These are phyloP conservation scores for Colletotrichum cereale DNA, from an alignment of 2,329 filamentous ascomycete genomes.

Conservation along the genomic window DNA sequence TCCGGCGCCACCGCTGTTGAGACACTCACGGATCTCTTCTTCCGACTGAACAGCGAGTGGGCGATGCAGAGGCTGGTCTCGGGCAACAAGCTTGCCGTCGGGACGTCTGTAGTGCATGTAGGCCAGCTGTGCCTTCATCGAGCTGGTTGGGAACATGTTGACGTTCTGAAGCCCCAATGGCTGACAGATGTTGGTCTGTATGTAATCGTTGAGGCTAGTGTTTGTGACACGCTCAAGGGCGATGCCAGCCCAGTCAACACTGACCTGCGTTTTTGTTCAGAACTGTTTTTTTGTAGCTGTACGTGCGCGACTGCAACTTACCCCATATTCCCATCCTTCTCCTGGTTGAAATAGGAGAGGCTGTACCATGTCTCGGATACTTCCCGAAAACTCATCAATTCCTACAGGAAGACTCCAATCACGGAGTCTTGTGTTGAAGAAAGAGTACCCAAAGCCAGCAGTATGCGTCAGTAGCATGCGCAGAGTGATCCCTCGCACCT, in stretches of 20 bases:
- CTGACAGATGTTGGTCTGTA: slow-evolving; percentile 60
- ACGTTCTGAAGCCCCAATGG: slow-evolving; percentile 63
- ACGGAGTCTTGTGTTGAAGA: slow-evolving; percentile 63
- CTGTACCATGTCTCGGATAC: slow-evolving; percentile 62
- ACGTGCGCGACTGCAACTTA: slow-evolving; percentile 47
- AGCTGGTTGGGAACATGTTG: slow-evolving; percentile 67
- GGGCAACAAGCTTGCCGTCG: slow-evolving; percentile 54
- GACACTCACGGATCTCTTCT: slow-evolving; percentile 48
- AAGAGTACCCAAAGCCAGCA: slow-evolving; percentile 69
- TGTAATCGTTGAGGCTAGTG: slow-evolving; percentile 60
- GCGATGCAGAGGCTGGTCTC: slow-evolving; percentile 64
- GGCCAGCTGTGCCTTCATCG: slow-evolving; percentile 67
- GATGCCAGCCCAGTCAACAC: slow-evolving; percentile 67
- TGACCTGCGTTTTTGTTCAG: slow-evolving; percentile 51
- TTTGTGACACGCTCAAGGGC: slow-evolving; percentile 60
- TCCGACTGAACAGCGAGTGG: slow-evolving; percentile 57
- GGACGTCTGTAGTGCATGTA: slow-evolving; percentile 66
- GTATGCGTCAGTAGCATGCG: slow-evolving; percentile 69
- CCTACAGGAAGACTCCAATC: slow-evolving; percentile 63
- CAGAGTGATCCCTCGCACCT: slow-evolving; percentile 65
- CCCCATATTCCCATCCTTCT: slow-evolving; percentile 70
- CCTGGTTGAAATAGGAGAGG: slow-evolving; percentile 75
- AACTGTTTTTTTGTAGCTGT: not conserved
- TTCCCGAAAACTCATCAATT: slow-evolving; percentile 69
- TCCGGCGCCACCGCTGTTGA: slow-evolving; percentile 73